Percentiles rank a stretch among this genome's conserved stretches.
These are phyloP conservation scores for Stylonectria norvegica DNA, from an alignment of 2,329 filamentous ascomycete species.

Conservation along the genomic window DNA sequence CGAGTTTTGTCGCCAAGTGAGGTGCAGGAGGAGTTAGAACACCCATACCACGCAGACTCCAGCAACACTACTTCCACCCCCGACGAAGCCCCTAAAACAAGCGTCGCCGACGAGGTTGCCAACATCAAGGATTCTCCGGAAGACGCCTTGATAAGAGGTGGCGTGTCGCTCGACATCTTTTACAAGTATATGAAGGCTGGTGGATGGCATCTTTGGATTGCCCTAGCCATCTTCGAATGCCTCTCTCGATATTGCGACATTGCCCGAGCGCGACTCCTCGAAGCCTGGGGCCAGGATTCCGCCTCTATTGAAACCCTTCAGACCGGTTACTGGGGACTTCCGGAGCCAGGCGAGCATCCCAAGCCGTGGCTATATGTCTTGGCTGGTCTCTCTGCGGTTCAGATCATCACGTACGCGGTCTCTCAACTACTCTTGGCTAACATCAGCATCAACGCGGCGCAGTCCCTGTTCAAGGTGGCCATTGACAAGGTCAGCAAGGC, in stretches of 20 bases:
- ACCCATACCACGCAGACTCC: slow-evolving; percentile 32
- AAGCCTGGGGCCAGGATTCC: slow-evolving; percentile 73
- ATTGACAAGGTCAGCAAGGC: slow-evolving; percentile 72
- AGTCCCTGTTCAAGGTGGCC: slow-evolving; percentile 68
- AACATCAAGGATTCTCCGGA: slow-evolving; percentile 42
- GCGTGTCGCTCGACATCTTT: slow-evolving; percentile 73
- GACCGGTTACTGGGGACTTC: slow-evolving; percentile 38
- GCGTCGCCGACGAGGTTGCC: slow-evolving; percentile 33
- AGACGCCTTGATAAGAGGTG: no score
- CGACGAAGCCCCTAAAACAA: slow-evolving; percentile 15
- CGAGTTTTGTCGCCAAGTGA: slow-evolving; percentile 46
- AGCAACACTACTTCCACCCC: slow-evolving; percentile 6
- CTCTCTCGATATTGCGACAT: slow-evolving; percentile 63
- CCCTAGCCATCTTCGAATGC: slow-evolving; percentile 60
- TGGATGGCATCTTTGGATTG: slow-evolving; percentile 67
- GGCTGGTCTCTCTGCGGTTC: slow-evolving; percentile 58
- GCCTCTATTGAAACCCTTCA: slow-evolving; percentile 17
- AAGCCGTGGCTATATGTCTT: slow-evolving; percentile 72
- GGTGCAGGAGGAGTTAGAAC: slow-evolving; percentile 38
- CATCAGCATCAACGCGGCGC: slow-evolving; percentile 78
- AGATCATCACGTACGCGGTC: slow-evolving; percentile 57
- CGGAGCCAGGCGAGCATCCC: slow-evolving; percentile 64
- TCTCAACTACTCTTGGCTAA: slow-evolving; percentile 66
- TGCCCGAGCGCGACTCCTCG: slow-evolving; percentile 74
- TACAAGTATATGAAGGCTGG: slow-evolving; percentile 84